Conservation (phyloP, 2,329 filamentous ascomycete genomes). For the Ciborinia camelliae region DNA sequence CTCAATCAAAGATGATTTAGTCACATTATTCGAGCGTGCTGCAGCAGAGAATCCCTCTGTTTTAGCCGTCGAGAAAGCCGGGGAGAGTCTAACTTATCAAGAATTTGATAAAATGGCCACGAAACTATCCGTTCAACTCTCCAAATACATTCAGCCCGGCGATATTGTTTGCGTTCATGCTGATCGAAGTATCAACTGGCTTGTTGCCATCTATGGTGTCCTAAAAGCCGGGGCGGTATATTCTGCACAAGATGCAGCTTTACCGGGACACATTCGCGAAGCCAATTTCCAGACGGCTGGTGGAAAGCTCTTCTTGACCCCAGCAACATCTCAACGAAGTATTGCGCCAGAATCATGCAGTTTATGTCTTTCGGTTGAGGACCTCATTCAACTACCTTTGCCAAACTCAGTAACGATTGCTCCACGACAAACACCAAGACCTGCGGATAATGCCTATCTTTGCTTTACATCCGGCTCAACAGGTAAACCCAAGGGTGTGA, state of each 20-base stretch:
- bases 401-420: neutral
- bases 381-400: conserved; percentile 11
- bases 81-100: neutral
- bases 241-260: conserved; percentile 34
- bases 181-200: conserved; percentile 47
- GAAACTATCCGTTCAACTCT: conserved; percentile 7
- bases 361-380: conserved; percentile 16
- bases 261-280: conserved; percentile 29
- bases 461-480: conserved; percentile 47
- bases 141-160: conserved; percentile 36
- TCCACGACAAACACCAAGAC: neutral
- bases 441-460: conserved; percentile 38
- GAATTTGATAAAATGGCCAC: conserved; percentile 1
- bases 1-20: conserved; percentile 15
- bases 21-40: conserved; percentile 14
- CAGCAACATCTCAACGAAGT: conserved; percentile 1
- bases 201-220: conserved; percentile 39
- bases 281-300: conserved; percentile 30
- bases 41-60: neutral
- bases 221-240: conserved; percentile 39
- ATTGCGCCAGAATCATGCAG: conserved; percentile 20
- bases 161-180: conserved; percentile 43
- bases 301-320: conserved; percentile 34
- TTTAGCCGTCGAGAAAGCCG: conserved; percentile 8
- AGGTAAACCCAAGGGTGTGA: conserved; percentile 43